Base-by-base conservation (phyloP, 176 grass and related monocot genomes). In the Echinochloa phyllopogon region DNA sequence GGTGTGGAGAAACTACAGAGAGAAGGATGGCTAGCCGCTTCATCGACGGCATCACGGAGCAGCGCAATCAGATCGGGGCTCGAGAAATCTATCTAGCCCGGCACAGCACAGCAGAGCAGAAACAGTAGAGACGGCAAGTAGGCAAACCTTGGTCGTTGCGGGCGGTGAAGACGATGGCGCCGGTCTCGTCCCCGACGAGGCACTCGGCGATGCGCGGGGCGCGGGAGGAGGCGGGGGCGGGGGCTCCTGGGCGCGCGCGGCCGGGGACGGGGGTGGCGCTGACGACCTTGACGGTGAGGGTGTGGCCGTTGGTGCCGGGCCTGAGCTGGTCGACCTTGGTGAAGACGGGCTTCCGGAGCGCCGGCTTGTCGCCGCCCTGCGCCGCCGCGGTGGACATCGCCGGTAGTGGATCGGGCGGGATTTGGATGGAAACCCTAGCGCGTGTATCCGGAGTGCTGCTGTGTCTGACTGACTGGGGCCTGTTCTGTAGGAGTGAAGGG, bases 121-220 rank as follows among this genome's bases (percentile, higher is more conserved):
- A 11, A 53, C 1, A 9, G 21, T 17, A n/a, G 75, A 50, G 39
- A 10, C 1, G 29, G 13, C 27, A n/a, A 17, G 4, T 15, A 40
- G 84, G 11, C 24, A 42, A 24, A 96, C 95, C 95, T 91, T 97
- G 94, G 24, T 97, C 94, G 52, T 97, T 97, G 68, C 94, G 86
- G 40, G 94, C 94, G 45, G 94, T 94, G 86, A 97, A 97, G 47
- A 97, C 86, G 84, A 94, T 87, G 72, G 79, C 76, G 10, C 90
- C 94, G 43, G 92, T 97, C 55, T 97, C 94, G 63, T 97, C 94
- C 27, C 94, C 94, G 60, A 97, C 86, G 77, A 97, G 53, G 86
- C 94, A 97, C 86, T 97, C 94, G 10, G 92, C 90, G 83, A 94
- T 94, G 47, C 92, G 92, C 20, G 88, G 91, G 3, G 75, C 70